Evolutionary conservation across 768 basidiomycete genomes (phyloP).

Genomic region (Russula compacta): DNA sequence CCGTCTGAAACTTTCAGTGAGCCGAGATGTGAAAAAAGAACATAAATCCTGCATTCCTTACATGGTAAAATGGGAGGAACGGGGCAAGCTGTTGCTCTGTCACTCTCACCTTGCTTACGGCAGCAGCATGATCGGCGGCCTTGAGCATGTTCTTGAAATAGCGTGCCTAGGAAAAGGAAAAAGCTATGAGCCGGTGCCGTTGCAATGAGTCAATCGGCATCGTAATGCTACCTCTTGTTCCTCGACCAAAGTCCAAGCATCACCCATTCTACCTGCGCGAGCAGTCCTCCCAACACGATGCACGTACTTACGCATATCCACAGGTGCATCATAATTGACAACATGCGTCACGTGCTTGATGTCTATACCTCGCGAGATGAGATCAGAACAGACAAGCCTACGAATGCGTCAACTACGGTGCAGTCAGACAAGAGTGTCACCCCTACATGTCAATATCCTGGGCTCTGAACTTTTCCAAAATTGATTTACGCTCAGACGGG

Average conservation of each 20-base stretch:
- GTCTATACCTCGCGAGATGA: constrained; percentile 93
- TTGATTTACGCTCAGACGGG: constrained; percentile 57
- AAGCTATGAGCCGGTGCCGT: not conserved
- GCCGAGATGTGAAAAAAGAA: not conserved
- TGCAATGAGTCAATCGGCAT: not conserved
- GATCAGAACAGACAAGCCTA: constrained; percentile 92
- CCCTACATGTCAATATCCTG: constrained; percentile 73
- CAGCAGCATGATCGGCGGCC: constrained; percentile 7
- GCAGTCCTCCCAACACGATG: constrained; percentile 96
- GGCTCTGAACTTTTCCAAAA: constrained; percentile 74
- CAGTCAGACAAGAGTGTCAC: constrained; percentile 23
- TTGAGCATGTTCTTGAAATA: constrained; percentile 20
- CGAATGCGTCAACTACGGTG: not conserved
- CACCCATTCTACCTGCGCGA: constrained; percentile 78
- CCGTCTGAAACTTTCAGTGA: constrained; percentile 1
- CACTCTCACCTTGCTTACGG: constrained; percentile 3
- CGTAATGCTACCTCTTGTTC: constrained; percentile 69
- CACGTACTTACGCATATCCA: constrained; percentile 98
- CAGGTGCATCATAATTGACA: constrained; percentile 88
- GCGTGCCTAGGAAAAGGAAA: constrained; percentile 7
- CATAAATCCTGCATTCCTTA: not conserved
- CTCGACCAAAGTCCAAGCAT: constrained; percentile 94
- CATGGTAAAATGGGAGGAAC: constrained; percentile 12
- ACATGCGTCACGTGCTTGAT: constrained; percentile 89
- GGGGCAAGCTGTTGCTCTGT: constrained; percentile 7